Conservation (phyloP, 441 rosid species). For the Flueggea neowawraea region DNA sequence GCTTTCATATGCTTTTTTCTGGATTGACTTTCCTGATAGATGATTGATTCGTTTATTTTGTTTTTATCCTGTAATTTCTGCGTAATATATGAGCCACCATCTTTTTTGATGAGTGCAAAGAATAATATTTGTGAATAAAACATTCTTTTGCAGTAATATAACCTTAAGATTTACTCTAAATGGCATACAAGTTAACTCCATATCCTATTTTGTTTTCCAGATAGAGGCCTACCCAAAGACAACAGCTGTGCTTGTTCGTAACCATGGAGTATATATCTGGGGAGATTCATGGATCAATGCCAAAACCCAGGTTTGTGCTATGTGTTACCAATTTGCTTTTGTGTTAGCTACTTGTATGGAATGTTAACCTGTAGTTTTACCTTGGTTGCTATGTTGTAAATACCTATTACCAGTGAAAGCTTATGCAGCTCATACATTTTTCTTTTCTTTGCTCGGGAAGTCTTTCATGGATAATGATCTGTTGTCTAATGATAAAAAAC, state of each 20-base stretch:
- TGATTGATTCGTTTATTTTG: too few relatives aligned
- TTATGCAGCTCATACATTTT: too few relatives aligned
- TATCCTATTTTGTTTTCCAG: slow-evolving; percentile 28
- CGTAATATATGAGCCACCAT: too few relatives aligned
- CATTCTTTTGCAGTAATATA: background rate
- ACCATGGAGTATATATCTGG: slow-evolving; percentile 94
- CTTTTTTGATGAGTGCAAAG: too few relatives aligned
- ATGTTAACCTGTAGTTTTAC: background rate
- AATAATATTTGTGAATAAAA: too few relatives aligned
- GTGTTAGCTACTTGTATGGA: background rate
- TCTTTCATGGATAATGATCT: background rate
- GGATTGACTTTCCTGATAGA: too few relatives aligned
- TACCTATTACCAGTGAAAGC: too few relatives aligned
- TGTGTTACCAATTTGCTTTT: background rate
- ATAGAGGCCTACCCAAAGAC: slow-evolving; percentile 90
- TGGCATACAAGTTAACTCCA: background rate
- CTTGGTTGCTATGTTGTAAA: background rate
- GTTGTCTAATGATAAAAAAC: background rate
- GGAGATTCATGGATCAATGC: slow-evolving; percentile 99
- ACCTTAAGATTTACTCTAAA: background rate
- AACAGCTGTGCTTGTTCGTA: slow-evolving; percentile 96
- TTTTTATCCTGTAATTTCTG: too few relatives aligned
- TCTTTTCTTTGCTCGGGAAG: too few relatives aligned
- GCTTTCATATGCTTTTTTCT: too few relatives aligned
- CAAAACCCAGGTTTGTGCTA: slow-evolving; percentile 85